Conservation (phyloP, 1,284 basidiomycete species). For the Porodaedalea pini region DNA sequence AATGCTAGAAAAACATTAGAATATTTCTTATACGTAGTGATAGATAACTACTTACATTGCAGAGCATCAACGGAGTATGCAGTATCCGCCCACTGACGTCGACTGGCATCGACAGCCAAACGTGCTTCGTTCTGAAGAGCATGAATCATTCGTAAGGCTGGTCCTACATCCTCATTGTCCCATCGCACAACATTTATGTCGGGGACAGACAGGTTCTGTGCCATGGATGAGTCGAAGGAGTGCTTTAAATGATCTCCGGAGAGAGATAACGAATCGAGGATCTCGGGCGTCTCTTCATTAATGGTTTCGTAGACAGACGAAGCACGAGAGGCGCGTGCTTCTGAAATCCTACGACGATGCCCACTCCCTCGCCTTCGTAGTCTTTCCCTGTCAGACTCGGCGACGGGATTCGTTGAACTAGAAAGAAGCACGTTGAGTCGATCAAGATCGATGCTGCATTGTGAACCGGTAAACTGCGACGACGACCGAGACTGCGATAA, state of each 20-base stretch:
- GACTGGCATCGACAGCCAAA: slow-evolving; percentile 63
- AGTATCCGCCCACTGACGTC: slow-evolving; percentile 63
- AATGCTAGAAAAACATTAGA: slow-evolving; percentile 48
- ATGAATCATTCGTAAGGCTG: slow-evolving; percentile 61
- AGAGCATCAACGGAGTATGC: slow-evolving; percentile 67
- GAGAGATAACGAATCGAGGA: slow-evolving; percentile 37
- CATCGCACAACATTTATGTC: slow-evolving; percentile 52
- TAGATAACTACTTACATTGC: slow-evolving; percentile 52
- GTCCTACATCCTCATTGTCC: slow-evolving; percentile 63
- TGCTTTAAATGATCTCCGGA: slow-evolving; percentile 22
- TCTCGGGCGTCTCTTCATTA: slow-evolving; percentile 55
- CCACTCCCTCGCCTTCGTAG: slow-evolving; percentile 56
- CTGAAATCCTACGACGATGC: slow-evolving; percentile 65
- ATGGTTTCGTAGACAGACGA: slow-evolving; percentile 80
- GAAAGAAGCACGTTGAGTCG: slow-evolving; percentile 55
- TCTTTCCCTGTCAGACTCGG: slow-evolving; percentile 33
- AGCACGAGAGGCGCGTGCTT: slow-evolving; percentile 52
- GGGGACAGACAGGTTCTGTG: slow-evolving; percentile 49
- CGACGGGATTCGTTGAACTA: slow-evolving; percentile 41
- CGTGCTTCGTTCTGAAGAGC: slow-evolving; percentile 67
- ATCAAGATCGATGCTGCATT: slow-evolving; percentile 70
- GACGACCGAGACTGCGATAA: slow-evolving; percentile 63
- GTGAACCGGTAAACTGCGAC: slow-evolving; percentile 61
- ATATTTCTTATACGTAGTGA: slow-evolving; percentile 17
- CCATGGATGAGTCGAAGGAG: slow-evolving; percentile 19